Evolutionary conservation across 257 asterid genomes (phyloP).

Genomic region (Penstemon barbatus): DNA sequence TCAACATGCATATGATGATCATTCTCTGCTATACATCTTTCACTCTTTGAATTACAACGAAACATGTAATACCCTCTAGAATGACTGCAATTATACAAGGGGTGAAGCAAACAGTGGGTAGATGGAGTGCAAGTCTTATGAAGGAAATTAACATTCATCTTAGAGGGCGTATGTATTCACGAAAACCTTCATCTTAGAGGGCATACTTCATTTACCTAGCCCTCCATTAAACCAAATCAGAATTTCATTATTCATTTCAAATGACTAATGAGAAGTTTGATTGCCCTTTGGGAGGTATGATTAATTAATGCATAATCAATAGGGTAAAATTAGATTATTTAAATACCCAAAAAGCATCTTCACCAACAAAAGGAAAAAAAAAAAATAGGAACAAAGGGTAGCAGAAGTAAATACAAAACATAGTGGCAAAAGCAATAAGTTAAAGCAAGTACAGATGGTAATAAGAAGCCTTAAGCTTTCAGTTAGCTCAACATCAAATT

Average conservation of each 20-base stretch:
- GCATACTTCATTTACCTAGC: background rate
- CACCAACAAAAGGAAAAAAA: background rate
- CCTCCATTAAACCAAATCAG: background rate
- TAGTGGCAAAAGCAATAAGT: background rate
- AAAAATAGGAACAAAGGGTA: background rate
- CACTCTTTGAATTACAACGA: background rate
- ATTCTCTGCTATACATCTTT: background rate
- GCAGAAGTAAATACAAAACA: background rate
- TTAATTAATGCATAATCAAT: background rate
- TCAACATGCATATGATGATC: background rate
- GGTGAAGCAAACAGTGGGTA: background rate
- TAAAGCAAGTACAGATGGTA: background rate
- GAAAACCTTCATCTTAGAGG: background rate
- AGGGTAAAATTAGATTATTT: slow-evolving; percentile 12
- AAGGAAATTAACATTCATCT: background rate
- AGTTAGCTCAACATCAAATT: background rate
- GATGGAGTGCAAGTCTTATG: background rate
- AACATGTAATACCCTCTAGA: background rate
- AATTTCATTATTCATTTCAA: slow-evolving; percentile 1
- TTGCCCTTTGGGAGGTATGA: background rate
- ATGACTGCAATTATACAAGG: background rate
- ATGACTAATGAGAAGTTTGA: slow-evolving; percentile 5
- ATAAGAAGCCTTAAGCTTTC: background rate
- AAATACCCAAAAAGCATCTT: slow-evolving; percentile 3
- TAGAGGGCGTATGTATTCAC: background rate